Percentiles rank a stretch among this genome's conserved stretches.
Evolutionary conservation across 768 basidiomycete genomes (phyloP).

Genomic region (Pulveroboletus ravenelii): DNA sequence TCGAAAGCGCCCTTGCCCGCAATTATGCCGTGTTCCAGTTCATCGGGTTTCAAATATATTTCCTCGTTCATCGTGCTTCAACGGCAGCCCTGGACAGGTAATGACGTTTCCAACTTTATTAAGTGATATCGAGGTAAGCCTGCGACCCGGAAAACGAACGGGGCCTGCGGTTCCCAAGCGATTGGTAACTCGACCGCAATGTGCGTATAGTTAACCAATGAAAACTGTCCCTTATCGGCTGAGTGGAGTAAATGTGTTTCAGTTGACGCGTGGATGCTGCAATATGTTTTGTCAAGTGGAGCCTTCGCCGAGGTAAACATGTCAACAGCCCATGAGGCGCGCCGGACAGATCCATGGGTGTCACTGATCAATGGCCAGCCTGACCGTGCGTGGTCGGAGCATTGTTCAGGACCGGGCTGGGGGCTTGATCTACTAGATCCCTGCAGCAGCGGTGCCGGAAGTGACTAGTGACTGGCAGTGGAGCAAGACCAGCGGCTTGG

Average conservation of each 20-base stretch:
- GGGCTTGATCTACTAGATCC: conserved; percentile 1
- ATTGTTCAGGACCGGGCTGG: background rate
- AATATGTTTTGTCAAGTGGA: conserved; percentile 11
- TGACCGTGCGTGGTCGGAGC: background rate
- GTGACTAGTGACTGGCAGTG: conserved; percentile 15
- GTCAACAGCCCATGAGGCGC: conserved; percentile 1
- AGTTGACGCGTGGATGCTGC: conserved; percentile 5
- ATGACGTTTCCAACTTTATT: background rate
- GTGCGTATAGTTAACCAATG: conserved; percentile 6
- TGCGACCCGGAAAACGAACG: background rate
- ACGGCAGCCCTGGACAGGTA: background rate
- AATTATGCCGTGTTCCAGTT: background rate
- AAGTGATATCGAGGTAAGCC: background rate
- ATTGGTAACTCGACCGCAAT: background rate
- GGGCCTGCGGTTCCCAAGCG: background rate
- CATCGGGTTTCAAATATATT: conserved; percentile 1
- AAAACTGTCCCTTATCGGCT: conserved; percentile 3
- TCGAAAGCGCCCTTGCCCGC: background rate
- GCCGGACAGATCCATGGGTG: background rate
- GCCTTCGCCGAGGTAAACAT: conserved; percentile 1
- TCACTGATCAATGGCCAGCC: background rate
- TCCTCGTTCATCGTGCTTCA: background rate
- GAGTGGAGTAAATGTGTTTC: conserved; percentile 26
- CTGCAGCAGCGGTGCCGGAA: conserved; percentile 4
- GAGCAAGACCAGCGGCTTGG: conserved; percentile 23